phyloP scores from a whole-genome alignment of 306 rosid species.

The Vigna reflexopilosa region DNA sequence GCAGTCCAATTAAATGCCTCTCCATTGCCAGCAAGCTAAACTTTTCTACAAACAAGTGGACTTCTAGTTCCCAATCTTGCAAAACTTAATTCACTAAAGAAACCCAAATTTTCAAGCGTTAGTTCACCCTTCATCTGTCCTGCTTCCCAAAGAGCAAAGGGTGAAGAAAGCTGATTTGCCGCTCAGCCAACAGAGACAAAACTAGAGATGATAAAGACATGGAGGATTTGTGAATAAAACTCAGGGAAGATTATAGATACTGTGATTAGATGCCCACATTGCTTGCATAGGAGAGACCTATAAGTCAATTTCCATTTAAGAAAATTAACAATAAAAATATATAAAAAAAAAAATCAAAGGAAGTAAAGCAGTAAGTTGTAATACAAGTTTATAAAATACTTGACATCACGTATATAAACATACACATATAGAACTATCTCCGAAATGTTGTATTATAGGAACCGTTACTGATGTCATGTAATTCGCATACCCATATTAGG shows the following conservation, averaged over 20 bases:
- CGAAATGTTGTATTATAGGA: neutral
- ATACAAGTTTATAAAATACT: neutral
- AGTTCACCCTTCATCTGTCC: neutral
- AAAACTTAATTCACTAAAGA: neutral
- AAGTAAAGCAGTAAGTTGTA: neutral
- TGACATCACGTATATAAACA: neutral
- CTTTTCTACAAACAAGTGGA: neutral
- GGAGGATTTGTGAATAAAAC: neutral
- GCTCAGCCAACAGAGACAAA: slow-evolving; percentile 7
- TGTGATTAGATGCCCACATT: neutral
- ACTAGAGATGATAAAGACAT: neutral
- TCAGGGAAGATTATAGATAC: neutral
- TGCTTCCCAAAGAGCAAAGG: neutral
- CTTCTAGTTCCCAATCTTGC: neutral
- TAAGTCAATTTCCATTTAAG: neutral
- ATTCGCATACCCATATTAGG: neutral
- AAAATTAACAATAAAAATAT: neutral
- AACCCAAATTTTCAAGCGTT: neutral
- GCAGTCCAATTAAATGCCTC: neutral
- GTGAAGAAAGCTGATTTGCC: neutral
- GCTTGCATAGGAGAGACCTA: neutral
- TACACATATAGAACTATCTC: neutral
- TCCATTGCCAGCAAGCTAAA: neutral
- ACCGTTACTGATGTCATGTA: neutral
- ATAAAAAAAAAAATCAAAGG: neutral